Conservation (phyloP, 2,329 filamentous ascomycete genomes). For the Raffaelea arxii region DNA sequence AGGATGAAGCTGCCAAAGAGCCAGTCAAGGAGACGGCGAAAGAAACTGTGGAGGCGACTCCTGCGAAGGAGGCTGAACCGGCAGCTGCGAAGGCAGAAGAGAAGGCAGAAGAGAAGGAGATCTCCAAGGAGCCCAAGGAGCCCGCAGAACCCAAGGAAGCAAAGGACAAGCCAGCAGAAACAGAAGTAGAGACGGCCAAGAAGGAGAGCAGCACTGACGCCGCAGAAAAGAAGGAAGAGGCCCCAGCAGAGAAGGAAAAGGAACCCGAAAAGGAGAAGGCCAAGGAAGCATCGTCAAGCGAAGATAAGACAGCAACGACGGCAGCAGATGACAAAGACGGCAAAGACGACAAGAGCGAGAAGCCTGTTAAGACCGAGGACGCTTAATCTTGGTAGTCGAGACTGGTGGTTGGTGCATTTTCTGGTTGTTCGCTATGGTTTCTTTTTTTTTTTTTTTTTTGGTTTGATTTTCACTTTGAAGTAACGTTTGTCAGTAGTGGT, state of each 20-base stretch:
- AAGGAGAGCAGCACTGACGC: slow-evolving; percentile 3
- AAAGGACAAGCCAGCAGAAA: slow-evolving; percentile 9
- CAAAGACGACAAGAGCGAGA: not conserved
- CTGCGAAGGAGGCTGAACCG: slow-evolving; percentile 16
- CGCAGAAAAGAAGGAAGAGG: slow-evolving; percentile 13
- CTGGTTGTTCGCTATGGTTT: not conserved
- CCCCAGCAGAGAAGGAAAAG: slow-evolving; percentile 3
- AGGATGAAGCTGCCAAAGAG: not conserved
- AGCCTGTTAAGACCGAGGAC: slow-evolving; percentile 7
- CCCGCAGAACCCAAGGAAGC: slow-evolving; percentile 10
- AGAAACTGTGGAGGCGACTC: slow-evolving; percentile 2
- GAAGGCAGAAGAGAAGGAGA: slow-evolving; percentile 24
- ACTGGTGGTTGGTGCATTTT: not conserved
- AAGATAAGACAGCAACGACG: too few species aligned
- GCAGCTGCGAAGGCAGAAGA: slow-evolving; percentile 20
- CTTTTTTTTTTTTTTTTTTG: not conserved
- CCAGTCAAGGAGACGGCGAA: too few species aligned
- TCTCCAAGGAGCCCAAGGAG: slow-evolving; percentile 15
- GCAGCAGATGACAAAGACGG: too few species aligned
- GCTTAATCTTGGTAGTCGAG: not conserved
- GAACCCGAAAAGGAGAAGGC: slow-evolving; percentile 8
- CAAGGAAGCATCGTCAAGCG: too few species aligned
- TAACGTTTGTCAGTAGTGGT: not conserved
- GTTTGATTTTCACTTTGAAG: not conserved
- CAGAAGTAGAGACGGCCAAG: not conserved